Evolutionary conservation across 148 eudicot genomes (phyloP).

Genomic region (Chenopodium quinoa): DNA sequence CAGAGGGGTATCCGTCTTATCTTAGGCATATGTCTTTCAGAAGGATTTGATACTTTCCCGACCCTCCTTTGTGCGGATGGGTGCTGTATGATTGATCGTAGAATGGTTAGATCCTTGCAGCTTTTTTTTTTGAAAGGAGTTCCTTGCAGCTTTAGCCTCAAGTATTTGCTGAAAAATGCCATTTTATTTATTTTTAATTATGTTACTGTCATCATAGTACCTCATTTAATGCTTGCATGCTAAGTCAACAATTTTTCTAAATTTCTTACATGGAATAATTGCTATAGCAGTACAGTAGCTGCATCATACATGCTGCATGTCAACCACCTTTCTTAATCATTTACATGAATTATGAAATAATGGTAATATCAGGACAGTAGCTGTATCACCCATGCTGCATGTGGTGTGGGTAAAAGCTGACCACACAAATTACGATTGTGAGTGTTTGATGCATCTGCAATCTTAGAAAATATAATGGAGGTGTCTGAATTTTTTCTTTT

Average conservation of each 20-base stretch:
- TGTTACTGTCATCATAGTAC: not conserved
- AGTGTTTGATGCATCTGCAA: not conserved
- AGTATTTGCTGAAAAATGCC: not conserved
- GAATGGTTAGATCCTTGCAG: constrained; percentile 43
- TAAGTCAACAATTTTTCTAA: not conserved
- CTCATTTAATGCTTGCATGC: not conserved
- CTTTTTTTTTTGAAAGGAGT: not conserved
- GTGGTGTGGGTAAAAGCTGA: not conserved
- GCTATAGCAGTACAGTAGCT: constrained; percentile 8
- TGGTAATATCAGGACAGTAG: not conserved
- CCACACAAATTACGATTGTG: not conserved
- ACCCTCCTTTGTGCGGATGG: constrained; percentile 60
- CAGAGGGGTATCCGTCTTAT: constrained; percentile 61
- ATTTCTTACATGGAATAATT: not conserved
- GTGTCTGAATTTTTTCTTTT: not conserved
- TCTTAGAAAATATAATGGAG: not conserved
- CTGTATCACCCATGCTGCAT: constrained; percentile 12
- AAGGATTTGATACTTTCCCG: constrained; percentile 63
- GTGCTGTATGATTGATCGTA: constrained; percentile 62
- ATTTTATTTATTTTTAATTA: not conserved
- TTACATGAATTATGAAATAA: not conserved
- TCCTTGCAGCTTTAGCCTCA: constrained; percentile 11
- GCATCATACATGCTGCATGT: constrained; percentile 14
- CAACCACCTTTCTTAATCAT: not conserved
- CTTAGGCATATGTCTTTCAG: constrained; percentile 51